phyloP scores from a whole-genome alignment of 192 early-diverging fungal species.

The Coemansia sp. region DNA sequence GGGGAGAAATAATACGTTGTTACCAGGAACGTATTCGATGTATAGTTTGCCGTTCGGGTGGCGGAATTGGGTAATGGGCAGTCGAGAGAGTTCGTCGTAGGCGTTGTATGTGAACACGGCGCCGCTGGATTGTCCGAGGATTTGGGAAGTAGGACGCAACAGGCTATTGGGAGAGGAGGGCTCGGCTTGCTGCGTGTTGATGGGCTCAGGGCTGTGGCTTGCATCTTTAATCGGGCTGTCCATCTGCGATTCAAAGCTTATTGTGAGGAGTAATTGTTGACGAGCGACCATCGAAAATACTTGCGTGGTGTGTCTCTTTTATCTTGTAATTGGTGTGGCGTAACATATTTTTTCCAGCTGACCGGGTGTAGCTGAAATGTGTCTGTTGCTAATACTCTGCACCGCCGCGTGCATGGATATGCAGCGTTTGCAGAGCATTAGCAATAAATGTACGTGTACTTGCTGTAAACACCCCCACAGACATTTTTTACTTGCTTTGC shows the following conservation, averaged over 20 bases:
- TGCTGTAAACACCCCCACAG: background rate
- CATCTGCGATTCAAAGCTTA: background rate
- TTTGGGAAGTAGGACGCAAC: slow-evolving; percentile 11
- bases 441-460: background rate
- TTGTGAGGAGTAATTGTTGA: background rate
- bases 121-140: slow-evolving; percentile 4
- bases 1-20: slow-evolving; percentile 25
- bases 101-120: slow-evolving; percentile 5
- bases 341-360: background rate
- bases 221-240: background rate
- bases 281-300: background rate
- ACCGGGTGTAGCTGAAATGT: background rate
- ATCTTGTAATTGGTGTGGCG: background rate
- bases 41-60: slow-evolving; percentile 21
- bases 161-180: background rate
- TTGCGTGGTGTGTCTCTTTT: background rate
- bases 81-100: slow-evolving; percentile 5
- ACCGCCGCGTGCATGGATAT: background rate
- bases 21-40: slow-evolving; percentile 26
- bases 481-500: background rate
- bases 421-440: too few relatives aligned
- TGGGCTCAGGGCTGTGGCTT: background rate
- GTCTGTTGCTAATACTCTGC: background rate
- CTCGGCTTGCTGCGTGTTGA: background rate
- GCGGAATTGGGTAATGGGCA: slow-evolving; percentile 19